A percentile compares a stretch with the other conserved stretches of the same genome.
phyloP scores from a whole-genome alignment of 2,329 filamentous ascomycete genomes.

The Monosporascus sp. region DNA sequence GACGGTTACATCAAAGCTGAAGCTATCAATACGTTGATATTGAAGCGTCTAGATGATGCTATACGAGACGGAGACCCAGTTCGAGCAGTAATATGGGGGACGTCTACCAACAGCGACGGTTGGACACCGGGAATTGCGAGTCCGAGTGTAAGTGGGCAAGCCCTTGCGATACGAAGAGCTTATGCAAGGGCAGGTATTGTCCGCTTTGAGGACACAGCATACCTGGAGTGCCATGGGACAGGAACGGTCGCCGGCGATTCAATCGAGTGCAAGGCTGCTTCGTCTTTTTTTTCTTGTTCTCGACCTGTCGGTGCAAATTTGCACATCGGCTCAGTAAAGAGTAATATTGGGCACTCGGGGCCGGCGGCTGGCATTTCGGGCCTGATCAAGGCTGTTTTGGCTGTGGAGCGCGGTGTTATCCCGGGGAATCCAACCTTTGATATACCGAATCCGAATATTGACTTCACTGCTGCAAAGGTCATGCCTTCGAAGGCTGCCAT shows the following conservation, averaged over 20 bases:
- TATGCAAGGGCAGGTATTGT: conserved; percentile 27
- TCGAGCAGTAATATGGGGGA: conserved; percentile 27
- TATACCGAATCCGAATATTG: conserved; percentile 12
- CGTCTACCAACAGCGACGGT: conserved; percentile 35
- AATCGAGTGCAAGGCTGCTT: conserved; percentile 29
- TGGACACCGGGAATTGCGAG: conserved; percentile 33
- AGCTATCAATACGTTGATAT: conserved; percentile 33
- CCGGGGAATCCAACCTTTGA: conserved; percentile 12
- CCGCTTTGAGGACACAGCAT: conserved; percentile 12
- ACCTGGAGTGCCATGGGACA: conserved; percentile 36
- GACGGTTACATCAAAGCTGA: conserved; percentile 45
- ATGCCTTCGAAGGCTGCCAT: conserved; percentile 7
- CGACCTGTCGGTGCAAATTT: conserved; percentile 7
- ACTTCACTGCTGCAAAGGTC: conserved; percentile 11
- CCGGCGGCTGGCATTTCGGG: conserved; percentile 20
- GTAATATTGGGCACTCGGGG: conserved; percentile 29
- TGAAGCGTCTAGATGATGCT: conserved; percentile 40
- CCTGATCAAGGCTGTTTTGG: conserved; percentile 22
- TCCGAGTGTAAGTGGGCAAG: conserved; percentile 32
- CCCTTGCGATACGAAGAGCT: conserved; percentile 23
- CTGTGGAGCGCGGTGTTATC: conserved; percentile 20
- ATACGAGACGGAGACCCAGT: conserved; percentile 36
- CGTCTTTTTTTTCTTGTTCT: conserved; percentile 15
- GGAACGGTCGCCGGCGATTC: conserved; percentile 38
- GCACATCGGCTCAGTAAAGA: conserved; percentile 25